Percentiles rank a stretch among this genome's conserved stretches.
phyloP scores from a whole-genome alignment of 2,329 filamentous ascomycete genomes.

The Colletotrichum agaves region DNA sequence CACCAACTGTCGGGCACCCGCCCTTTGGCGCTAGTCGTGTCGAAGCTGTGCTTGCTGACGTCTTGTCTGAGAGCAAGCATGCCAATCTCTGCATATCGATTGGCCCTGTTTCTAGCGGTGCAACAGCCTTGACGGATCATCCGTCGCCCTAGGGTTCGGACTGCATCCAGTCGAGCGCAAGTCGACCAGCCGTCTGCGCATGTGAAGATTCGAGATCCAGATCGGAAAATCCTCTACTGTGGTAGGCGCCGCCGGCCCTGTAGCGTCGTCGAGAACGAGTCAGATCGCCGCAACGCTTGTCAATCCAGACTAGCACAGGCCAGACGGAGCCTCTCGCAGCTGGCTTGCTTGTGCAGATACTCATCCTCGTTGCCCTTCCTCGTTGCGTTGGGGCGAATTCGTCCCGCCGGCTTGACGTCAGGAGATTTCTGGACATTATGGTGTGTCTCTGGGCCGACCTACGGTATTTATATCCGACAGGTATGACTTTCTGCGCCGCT shows the following conservation, averaged over 20 bases:
- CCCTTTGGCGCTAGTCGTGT: background rate
- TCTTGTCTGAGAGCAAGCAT: slow-evolving; percentile 12
- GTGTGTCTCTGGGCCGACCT: slow-evolving; percentile 22
- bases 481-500: background rate
- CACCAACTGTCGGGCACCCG: slow-evolving; percentile 22
- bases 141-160: slow-evolving; percentile 1
- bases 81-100: background rate
- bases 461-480: slow-evolving; percentile 3
- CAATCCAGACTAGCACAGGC: slow-evolving; percentile 3
- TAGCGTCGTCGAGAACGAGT: slow-evolving; percentile 18
- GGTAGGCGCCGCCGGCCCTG: background rate
- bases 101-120: slow-evolving; percentile 20
- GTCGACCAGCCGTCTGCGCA: slow-evolving; percentile 16
- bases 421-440: slow-evolving; percentile 13
- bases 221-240: slow-evolving; percentile 19
- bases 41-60: slow-evolving; percentile 12
- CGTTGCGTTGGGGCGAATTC: background rate
- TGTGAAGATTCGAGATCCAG: slow-evolving; percentile 32
- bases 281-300: slow-evolving; percentile 22
- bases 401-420: slow-evolving; percentile 10
- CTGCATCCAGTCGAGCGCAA: background rate
- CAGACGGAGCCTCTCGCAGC: background rate
- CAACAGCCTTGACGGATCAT: slow-evolving; percentile 24
- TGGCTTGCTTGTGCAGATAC: background rate
- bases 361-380: background rate